Conservation (phyloP, 495 filamentous ascomycete genomes). For the Xylaria venustula region DNA sequence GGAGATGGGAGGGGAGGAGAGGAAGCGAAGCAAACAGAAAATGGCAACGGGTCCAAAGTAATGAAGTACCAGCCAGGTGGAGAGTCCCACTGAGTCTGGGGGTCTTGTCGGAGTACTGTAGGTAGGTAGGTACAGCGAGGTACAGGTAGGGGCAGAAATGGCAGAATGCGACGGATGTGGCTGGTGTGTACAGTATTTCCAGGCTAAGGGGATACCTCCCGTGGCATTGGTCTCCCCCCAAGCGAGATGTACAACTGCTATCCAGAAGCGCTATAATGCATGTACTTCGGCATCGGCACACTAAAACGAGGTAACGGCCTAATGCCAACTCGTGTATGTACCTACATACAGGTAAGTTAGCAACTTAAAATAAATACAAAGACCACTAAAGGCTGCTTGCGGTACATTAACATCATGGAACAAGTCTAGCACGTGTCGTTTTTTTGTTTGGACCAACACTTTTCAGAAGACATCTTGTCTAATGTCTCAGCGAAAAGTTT, state of each 20-base stretch:
- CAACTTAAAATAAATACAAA: not conserved
- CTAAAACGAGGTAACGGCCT: too few species aligned
- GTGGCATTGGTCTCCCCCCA: too few species aligned
- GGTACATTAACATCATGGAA: not conserved
- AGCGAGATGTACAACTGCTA: too few species aligned
- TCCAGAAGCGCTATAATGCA: too few species aligned
- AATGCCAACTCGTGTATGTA: too few species aligned
- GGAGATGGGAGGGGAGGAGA: slow-evolving; percentile 30
- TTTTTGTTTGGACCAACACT: not conserved
- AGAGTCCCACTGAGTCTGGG: slow-evolving; percentile 6
- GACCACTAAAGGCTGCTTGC: slow-evolving; percentile 2
- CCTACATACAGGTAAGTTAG: too few species aligned
- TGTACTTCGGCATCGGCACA: too few species aligned
- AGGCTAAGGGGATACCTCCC: too few species aligned
- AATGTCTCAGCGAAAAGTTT: not conserved
- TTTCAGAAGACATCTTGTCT: not conserved
- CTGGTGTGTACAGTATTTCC: slow-evolving; percentile 9
- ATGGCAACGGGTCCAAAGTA: slow-evolving; percentile 16
- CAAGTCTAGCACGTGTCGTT: not conserved
- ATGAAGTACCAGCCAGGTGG: slow-evolving; percentile 13
- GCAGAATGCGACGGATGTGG: slow-evolving; percentile 3
- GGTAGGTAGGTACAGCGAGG: not conserved
- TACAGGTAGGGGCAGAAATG: not conserved
- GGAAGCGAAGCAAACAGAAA: slow-evolving; percentile 31
- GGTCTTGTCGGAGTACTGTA: not conserved